Percentiles rank a stretch among this genome's conserved stretches.
These are phyloP conservation scores for Fusarium secorum DNA, from an alignment of 2,329 filamentous ascomycete genomes.

Conservation along the genomic window DNA sequence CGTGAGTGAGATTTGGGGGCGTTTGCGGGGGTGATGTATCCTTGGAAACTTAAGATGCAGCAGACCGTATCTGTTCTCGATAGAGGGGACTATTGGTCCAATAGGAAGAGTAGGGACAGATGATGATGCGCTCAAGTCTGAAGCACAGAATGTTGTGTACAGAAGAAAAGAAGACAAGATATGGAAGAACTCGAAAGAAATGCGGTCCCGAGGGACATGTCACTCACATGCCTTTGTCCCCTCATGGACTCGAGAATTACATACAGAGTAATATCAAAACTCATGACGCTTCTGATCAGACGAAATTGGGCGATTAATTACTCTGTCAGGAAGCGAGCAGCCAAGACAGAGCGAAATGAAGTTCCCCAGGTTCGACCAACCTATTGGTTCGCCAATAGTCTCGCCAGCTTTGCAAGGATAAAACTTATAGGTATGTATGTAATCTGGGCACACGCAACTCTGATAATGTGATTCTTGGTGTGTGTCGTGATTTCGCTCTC, in stretches of 20 bases:
- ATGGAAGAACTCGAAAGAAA: neutral
- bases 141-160: slow-evolving; percentile 17
- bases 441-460: slow-evolving; percentile 15
- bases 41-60: slow-evolving; percentile 28
- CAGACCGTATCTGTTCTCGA: slow-evolving; percentile 23
- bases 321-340: slow-evolving; percentile 17
- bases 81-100: slow-evolving; percentile 2
- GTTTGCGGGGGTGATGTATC: slow-evolving; percentile 25
- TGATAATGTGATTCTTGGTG: neutral
- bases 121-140: slow-evolving; percentile 15
- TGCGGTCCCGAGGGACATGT: neutral
- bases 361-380: neutral
- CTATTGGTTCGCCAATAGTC: slow-evolving; percentile 23
- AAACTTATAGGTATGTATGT: neutral
- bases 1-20: slow-evolving; percentile 28
- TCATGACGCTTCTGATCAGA: slow-evolving; percentile 22
- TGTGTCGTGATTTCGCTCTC: neutral
- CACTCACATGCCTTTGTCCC: neutral
- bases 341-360: slow-evolving; percentile 30
- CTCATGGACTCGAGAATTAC: neutral
- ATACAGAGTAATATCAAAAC: neutral
- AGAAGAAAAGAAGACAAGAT: neutral
- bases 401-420: slow-evolving; percentile 11
- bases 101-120: slow-evolving; percentile 13
- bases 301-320: slow-evolving; percentile 21